phyloP scores from a whole-genome alignment of 148 eudicot genomes.

The Camellia sinensis region DNA sequence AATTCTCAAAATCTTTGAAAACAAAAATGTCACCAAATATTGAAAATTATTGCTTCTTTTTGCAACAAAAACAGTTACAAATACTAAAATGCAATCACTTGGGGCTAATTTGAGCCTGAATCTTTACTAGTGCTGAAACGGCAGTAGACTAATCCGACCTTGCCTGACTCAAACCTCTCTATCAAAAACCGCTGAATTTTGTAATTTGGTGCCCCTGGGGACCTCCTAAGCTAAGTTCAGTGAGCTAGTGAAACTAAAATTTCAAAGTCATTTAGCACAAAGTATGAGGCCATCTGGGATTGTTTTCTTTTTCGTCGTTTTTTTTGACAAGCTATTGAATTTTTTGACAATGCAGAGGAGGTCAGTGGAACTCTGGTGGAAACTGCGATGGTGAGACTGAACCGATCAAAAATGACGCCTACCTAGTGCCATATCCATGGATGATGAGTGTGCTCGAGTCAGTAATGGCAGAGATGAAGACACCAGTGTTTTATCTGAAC shows the following conservation, averaged over 20 bases:
- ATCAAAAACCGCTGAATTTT: too few relatives aligned
- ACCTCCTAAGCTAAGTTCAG: too few relatives aligned
- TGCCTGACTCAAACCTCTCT: too few relatives aligned
- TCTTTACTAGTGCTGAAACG: too few relatives aligned
- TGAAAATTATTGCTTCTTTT: too few relatives aligned
- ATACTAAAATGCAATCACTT: too few relatives aligned
- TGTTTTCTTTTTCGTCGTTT: background rate
- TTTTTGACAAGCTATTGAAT: background rate
- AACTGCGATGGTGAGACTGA: conserved; percentile 42
- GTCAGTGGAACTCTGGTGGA: conserved; percentile 67
- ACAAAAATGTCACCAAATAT: too few relatives aligned
- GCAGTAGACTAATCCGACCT: background rate
- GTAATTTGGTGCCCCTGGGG: too few relatives aligned
- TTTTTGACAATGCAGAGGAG: conserved; percentile 37
- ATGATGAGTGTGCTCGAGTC: conserved; percentile 49
- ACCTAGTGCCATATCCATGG: conserved; percentile 42
- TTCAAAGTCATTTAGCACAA: too few relatives aligned
- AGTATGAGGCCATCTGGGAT: background rate
- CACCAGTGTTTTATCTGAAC: conserved; percentile 57
- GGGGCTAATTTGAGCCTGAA: too few relatives aligned
- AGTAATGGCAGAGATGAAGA: conserved; percentile 40
- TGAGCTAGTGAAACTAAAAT: too few relatives aligned
- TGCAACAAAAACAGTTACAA: background rate
- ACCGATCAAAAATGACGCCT: conserved; percentile 44
- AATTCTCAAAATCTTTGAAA: too few relatives aligned